phyloP scores from a whole-genome alignment of 768 basidiomycete species.

The Lentinus tigrinus region DNA sequence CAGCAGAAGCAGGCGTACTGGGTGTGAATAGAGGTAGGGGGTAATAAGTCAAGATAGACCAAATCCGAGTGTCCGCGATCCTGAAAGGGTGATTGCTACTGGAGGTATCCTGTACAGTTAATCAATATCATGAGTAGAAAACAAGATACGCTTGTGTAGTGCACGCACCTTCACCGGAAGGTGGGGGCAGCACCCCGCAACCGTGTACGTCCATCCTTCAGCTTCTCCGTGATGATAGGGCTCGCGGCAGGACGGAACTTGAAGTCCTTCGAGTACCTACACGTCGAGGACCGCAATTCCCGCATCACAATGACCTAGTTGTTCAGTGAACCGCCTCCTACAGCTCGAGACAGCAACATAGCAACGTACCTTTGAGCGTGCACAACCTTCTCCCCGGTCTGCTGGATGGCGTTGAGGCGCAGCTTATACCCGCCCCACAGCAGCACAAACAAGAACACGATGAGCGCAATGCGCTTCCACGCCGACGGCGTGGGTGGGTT shows the following conservation, averaged over 20 bases:
- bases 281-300: neutral
- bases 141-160: neutral
- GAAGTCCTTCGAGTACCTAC: constrained; percentile 79
- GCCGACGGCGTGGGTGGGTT: constrained; percentile 47
- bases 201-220: constrained; percentile 67
- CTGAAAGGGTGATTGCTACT: no score
- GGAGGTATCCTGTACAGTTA: no score
- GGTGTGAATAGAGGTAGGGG: no score
- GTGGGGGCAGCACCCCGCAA: constrained; percentile 66
- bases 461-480: constrained; percentile 49
- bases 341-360: neutral
- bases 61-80: no score
- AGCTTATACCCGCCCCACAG: constrained; percentile 40
- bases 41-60: no score
- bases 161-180: constrained; percentile 14
- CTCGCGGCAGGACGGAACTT: constrained; percentile 85
- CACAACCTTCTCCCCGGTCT: constrained; percentile 39
- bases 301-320: neutral
- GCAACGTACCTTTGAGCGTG: constrained; percentile 60
- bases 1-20: no score
- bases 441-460: constrained; percentile 40
- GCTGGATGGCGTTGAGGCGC: constrained; percentile 11
- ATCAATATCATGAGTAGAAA: neutral
- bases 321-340: neutral
- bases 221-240: constrained; percentile 73